Percentiles rank a stretch among this genome's conserved stretches.
These are phyloP conservation scores for Pseudogymnoascus sp. DNA, from an alignment of 2,329 filamentous ascomycete species.

Conservation along the genomic window DNA sequence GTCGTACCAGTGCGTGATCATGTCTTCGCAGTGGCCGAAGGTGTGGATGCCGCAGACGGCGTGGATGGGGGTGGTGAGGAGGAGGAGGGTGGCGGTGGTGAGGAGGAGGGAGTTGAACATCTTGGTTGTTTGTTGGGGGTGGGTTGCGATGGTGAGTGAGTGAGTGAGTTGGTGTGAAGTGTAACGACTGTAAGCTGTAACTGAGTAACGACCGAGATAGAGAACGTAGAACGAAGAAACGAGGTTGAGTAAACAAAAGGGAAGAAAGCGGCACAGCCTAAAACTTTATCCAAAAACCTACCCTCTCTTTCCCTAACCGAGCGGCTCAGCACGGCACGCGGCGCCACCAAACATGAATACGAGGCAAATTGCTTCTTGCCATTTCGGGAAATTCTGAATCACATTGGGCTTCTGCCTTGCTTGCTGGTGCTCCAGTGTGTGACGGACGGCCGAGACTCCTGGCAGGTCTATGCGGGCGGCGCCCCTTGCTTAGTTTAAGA, in stretches of 20 bases:
- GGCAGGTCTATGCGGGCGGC: neutral
- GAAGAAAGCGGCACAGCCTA: neutral
- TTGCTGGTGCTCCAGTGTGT: neutral
- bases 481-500: neutral
- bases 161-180: neutral
- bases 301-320: neutral
- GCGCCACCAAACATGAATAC: too few species aligned
- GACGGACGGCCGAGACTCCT: neutral
- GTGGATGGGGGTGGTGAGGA: neutral
- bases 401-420: neutral
- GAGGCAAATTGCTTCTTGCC: neutral
- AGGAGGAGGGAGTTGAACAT: conserved; percentile 8
- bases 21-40: conserved; percentile 12
- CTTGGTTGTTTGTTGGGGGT: neutral
- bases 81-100: neutral
- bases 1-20: conserved; percentile 17
- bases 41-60: conserved; percentile 2
- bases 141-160: neutral
- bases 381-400: neutral
- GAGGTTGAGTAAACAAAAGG: neutral
- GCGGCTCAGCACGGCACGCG: neutral
- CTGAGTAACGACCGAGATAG: neutral
- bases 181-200: neutral
- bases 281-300: neutral
- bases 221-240: neutral